Base-by-base conservation (phyloP, 2,329 filamentous ascomycete species). In the Davidsoniella eucalypti region DNA sequence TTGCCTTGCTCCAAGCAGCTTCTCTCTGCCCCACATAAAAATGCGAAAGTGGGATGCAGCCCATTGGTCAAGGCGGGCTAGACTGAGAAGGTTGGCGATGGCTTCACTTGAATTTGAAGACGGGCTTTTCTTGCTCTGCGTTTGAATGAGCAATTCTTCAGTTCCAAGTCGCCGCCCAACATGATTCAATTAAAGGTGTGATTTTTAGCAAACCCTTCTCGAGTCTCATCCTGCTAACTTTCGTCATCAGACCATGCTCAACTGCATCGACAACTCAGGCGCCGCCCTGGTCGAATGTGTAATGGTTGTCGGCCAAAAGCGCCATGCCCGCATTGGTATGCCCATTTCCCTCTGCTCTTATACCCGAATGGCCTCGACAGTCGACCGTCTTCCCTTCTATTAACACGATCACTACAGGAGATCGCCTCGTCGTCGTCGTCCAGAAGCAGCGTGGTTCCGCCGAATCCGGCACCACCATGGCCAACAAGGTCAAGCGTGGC, bases 241-340 rank as follows among this genome's bases (percentile, higher is more conserved):
- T 40, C 10, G 36, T 29, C 6, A 0, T 5, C 58, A 95, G 92
- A 84, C 88, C 64, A 87, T 98, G 78, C 78, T 98, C 61, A 95
- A 92, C 70, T 96, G 92, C 81, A 96, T 98, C 78, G 92, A 98
- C 82, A 98, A 95, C 73, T 96, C 92, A 57, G 92, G 92, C 64
- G 92, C 92, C 58, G 88, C 92, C 60, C 75, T 98, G 58, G 92
- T 96, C 69, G 92, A 98, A 71, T 98, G 92, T 70, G 85, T 84
- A 64, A 83, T 90, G 64, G 84, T 96, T 55, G 72, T 98, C 61
- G 86, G 86, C 62, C 92, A 90, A 70, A 94, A 95, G 71, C 73
- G 80, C 58, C 78, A 82, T 61, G 92, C 90, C 54, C 82, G 81
- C 61, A 88, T 98, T 61, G 92, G 88, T 94, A 75, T 10, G 50